Conservation (phyloP, 2,329 filamentous ascomycete species). For the Alternaria hordeiaustralica region DNA sequence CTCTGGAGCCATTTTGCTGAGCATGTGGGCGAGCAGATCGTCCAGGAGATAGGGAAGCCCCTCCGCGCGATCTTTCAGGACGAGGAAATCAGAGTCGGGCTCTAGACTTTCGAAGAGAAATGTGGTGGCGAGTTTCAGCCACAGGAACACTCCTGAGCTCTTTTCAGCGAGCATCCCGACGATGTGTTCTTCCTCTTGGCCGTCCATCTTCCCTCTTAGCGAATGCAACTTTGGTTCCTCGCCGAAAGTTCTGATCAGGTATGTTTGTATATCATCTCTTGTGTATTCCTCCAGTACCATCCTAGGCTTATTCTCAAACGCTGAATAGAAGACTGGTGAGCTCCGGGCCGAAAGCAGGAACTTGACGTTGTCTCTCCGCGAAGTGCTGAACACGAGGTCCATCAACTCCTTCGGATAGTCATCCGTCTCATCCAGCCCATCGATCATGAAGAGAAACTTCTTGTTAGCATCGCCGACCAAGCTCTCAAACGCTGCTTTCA, state of each 20-base stretch:
- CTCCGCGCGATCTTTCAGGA: slow-evolving; percentile 30
- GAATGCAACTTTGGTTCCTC: slow-evolving; percentile 17
- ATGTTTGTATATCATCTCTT: slow-evolving; percentile 25
- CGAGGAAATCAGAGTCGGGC: slow-evolving; percentile 29
- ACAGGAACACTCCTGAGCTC: slow-evolving; percentile 34
- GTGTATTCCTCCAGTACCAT: slow-evolving; percentile 32
- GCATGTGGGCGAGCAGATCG: slow-evolving; percentile 32
- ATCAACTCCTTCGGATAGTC: slow-evolving; percentile 29
- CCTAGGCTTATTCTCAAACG: slow-evolving; percentile 30
- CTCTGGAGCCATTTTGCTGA: slow-evolving; percentile 25
- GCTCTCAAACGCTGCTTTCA: slow-evolving; percentile 33
- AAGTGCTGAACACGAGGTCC: slow-evolving; percentile 21
- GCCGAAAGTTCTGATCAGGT: slow-evolving; percentile 17
- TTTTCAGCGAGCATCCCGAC: slow-evolving; percentile 33
- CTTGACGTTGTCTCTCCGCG: slow-evolving; percentile 40
- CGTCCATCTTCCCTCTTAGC: slow-evolving; percentile 28
- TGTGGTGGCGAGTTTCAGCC: slow-evolving; percentile 31
- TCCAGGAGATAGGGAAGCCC: slow-evolving; percentile 33
- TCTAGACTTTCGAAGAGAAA: slow-evolving; percentile 29
- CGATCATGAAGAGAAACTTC: slow-evolving; percentile 44
- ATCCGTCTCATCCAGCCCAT: slow-evolving; percentile 41
- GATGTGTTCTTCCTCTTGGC: slow-evolving; percentile 27
- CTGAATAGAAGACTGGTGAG: slow-evolving; percentile 25
- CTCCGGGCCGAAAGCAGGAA: slow-evolving; percentile 39
- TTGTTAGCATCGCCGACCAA: slow-evolving; percentile 35